Evolutionary conservation across 805 yeast genomes (phyloP), one percentile per base, ranked within the genome.

Genomic region (Zygoascus bituminiphila): DNA sequence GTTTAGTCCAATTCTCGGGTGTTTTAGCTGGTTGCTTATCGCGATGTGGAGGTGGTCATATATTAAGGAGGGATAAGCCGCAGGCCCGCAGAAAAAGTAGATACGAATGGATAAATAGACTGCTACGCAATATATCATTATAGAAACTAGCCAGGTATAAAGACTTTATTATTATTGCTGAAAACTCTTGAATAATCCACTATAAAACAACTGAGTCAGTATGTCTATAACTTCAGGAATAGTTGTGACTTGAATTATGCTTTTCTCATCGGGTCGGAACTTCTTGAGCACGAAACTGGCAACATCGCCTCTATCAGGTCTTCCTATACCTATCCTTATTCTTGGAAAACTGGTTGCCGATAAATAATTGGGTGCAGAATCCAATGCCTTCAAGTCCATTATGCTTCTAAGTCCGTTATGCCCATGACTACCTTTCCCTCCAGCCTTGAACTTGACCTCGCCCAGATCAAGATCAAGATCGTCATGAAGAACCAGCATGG

Each of bases 391-490:
- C 7, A 23, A 53, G 59, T 0, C 82, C 81, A 40, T 73, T 2
- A 89, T 73, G 37, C 83, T 77, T 52, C 74, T 74, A 23, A 89
- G 69, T 0, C 96, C 97, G 59, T 87, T 88, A 58, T 89, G 98
- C 0, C 96, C 96, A 41, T 93, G 70, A 14, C 80, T 72, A 39
- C 86, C 76, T 0, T 82, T 71, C 1, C 78, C 75, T 12, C 79
- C 81, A 15, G 67, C 69, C 42, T 91, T 70, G 1, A 83, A 61
- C 57, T 83, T 83, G 19, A 80, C 68, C 46, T 77, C 75, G 0
- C 97, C 96, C 2, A 81, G 54, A 0, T 75, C 76, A 12, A 81
- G 61, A 51, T 79, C 82, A 41, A 88, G 61, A 55, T 89, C 97
- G 62, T 89, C 97, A 60, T 86, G 94, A 1, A 88, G 57, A 0